Evolutionary conservation across 345 rosid genomes (phyloP), one percentile per base, ranked within the genome.

Genomic region (Microthlaspi erraticum): DNA sequence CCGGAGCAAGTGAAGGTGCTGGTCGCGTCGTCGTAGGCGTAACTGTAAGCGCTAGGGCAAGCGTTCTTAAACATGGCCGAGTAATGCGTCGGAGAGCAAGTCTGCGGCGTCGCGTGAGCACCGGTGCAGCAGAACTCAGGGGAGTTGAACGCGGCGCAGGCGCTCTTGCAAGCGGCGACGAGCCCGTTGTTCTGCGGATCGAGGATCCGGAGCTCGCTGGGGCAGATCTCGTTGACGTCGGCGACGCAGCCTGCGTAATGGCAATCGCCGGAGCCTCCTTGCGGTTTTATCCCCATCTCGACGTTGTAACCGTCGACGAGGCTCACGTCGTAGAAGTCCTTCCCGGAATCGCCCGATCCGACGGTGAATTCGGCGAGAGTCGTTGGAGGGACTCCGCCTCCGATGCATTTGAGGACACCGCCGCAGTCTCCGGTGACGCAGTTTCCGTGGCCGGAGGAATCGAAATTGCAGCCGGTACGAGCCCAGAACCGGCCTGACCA

Each of bases 401-500:
- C 89, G 34, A 64, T 54, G 63, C 98, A 93, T 75, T 81, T 88
- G 0, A 93, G 69, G 0, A 67, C 41, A 11, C 90, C 91, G 1
- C 92, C 89, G 62, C 98, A 93, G 79, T 93, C 97, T 4, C 97
- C 96, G 44, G 98, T 88, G 45, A 61, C 56, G 72, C 96, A 93
- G 65, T 77, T 83, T 0, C 96, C 98, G 6, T 43, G 23, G 1
- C 94, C 98, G 26, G 89, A 70, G 5, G 60, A 76, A 51, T 93
- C 97, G 72, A 88, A 90, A 18, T 65, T 75, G 83, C 97, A 93
- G 59, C 89, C 93, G 0, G 94, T 93, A 64, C 98, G 82, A 8
- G 81, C 89, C 98, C 98, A 90, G 76, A 93, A 82, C 0, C 98
- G 82, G 20, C 97, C 97, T 1, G 98, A 90, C 97, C 97, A 93